Evolutionary conservation across 306 rosid genomes (phyloP), one percentile per base, ranked within the genome.

Genomic region (Pterocarpus macrocarpus): DNA sequence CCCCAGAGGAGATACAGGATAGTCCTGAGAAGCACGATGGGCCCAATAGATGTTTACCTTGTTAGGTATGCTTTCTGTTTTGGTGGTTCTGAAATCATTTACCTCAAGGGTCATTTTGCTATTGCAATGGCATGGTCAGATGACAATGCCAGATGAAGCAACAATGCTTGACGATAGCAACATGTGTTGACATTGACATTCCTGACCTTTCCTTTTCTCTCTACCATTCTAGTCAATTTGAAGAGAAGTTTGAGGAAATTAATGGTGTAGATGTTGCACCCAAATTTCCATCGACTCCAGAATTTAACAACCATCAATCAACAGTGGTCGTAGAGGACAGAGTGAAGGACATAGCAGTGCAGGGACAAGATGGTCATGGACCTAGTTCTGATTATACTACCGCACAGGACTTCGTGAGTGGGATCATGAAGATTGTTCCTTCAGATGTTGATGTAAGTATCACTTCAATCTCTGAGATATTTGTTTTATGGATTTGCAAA

Each of bases 361-460:
- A 82, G 71, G 88, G 69, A 82, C 92, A 84, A 86, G 90, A 90
- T 82, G 92, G 61, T 82, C 79, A 80, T 15, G 85, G 80, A 36
- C 83, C 87, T 62, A 78, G 81, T 68, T 76, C 90, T 17, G 97
- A 90, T 82, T 84, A 80, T 33, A 85, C 83, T 80, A 78, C 94
- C 36, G 56, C 89, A 0, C 94, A 93, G 76, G 99, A 95, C 83
- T 89, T 90, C 2, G 87, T 87, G 81, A 83, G 94, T 86, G 99
- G 99, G 85, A 91, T 95, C 63, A 93, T 90, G 98, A 95, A 95
- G 90, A 93, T 95, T 86, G 97, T 95, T 88, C 99, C 99, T 76
- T 93, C 99, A 39, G 95, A 87, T 73, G 93, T 93, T 74, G 95
- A 91, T 82, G 97, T 95, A 88, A 95, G 99, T 90, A 76, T 61